phyloP scores from a whole-genome alignment of 306 rosid genomes.

The Prunus mume region DNA sequence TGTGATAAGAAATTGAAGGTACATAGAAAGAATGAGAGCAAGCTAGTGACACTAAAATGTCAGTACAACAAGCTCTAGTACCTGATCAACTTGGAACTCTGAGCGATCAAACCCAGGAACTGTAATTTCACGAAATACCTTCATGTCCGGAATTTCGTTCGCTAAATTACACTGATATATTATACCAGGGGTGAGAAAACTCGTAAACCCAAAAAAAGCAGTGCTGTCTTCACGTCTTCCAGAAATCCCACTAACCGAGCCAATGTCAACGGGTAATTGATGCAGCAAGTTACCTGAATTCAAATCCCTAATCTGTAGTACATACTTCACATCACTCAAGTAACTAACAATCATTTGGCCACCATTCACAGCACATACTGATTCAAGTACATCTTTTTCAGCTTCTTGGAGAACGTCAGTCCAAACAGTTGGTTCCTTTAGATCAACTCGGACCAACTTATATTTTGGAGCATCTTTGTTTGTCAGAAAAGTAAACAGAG shows the following conservation, averaged over 20 bases:
- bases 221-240: conserved; percentile 67
- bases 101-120: conserved; percentile 82
- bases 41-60: not conserved
- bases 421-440: conserved; percentile 76
- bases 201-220: conserved; percentile 68
- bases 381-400: conserved; percentile 76
- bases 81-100: conserved; percentile 74
- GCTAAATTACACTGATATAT: conserved; percentile 75
- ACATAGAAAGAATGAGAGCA: not conserved
- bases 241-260: conserved; percentile 69
- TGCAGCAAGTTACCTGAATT: conserved; percentile 75
- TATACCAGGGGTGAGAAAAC: conserved; percentile 84
- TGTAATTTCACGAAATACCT: conserved; percentile 75
- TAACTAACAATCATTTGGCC: conserved; percentile 73
- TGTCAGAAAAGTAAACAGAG: conserved; percentile 68
- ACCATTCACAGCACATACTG: conserved; percentile 75
- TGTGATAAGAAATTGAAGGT: not conserved
- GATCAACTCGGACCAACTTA: conserved; percentile 76
- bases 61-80: conserved; percentile 12
- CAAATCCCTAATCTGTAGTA: conserved; percentile 80
- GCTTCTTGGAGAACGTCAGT: conserved; percentile 68
- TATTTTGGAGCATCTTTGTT: conserved; percentile 93
- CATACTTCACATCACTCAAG: conserved; percentile 88
- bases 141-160: conserved; percentile 56
- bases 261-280: conserved; percentile 84